phyloP scores from a whole-genome alignment of 768 basidiomycete genomes.

The Tulasnella sp. region DNA sequence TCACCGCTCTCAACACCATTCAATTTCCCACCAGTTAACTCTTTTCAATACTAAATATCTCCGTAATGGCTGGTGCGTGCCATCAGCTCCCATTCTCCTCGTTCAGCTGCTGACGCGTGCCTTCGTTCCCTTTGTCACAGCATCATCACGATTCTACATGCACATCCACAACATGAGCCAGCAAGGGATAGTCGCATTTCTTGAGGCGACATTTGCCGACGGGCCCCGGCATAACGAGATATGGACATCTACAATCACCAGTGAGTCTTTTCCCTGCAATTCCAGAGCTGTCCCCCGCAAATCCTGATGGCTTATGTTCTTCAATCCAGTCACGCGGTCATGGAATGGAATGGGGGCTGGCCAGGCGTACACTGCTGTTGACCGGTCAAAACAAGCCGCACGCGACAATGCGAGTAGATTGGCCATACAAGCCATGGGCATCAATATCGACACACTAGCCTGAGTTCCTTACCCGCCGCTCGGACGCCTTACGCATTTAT shows the following conservation, averaged over 20 bases:
- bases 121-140: background rate
- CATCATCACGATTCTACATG: constrained; percentile 1
- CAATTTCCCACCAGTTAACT: no score
- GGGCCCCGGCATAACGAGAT: constrained; percentile 11
- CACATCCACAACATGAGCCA: constrained; percentile 6
- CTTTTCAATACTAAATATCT: background rate
- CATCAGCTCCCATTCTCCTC: no score
- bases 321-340: background rate
- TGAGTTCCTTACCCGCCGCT: background rate
- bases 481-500: background rate
- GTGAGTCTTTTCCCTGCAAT: background rate
- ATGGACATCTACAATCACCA: constrained; percentile 7
- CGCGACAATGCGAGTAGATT: background rate
- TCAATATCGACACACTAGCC: background rate
- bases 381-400: background rate
- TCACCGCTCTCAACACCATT: no score
- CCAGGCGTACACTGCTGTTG: background rate
- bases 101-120: background rate
- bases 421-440: background rate
- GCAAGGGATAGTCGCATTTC: background rate
- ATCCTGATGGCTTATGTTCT: no score
- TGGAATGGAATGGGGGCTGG: background rate
- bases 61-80: background rate
- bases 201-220: constrained; percentile 3
- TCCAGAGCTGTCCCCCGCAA: no score